Base-by-base conservation (phyloP, 306 rosid genomes). In the Casuarina cunninghamiana region DNA sequence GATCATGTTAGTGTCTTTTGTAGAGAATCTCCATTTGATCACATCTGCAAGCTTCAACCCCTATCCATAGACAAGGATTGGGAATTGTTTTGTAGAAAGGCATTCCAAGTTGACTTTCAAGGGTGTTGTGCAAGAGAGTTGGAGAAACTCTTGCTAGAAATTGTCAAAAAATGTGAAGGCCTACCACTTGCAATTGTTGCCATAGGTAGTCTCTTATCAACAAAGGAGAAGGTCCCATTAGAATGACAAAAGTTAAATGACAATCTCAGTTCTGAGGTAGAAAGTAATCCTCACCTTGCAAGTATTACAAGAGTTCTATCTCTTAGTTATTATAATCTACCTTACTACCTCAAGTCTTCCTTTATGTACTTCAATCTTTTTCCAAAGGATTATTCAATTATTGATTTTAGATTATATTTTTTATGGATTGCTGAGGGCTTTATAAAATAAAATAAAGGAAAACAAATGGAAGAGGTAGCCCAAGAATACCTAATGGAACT, bases 281-380 rank as follows among this genome's bases (percentile, higher is more conserved):
- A 26, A 16, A 49, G 55, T n/a, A 62, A 79, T 42, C 48, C 80
- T 6, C 68, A 67, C 46, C 73, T 77, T 3, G 53, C 41, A 53
- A 32, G 54, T 49, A 11, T 49, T 10, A 38, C 35, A 1, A 68
- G 49, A 1, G 61, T 73, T 8, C 38, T 77, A 3, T 42, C 12
- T 6, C 66, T 66, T 3, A 76, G 74, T 67, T 76, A 66, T 21
- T 39, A 51, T 16, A 80, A 70, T 70, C 84, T 75, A 38, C 49
- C 68, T 51, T 75, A 6, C 35, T 72, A 71, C 12, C 77, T 81
- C 6, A 81, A 76, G 50, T 5, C 13, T 2, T 76, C 77, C 53
- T 62, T 71, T 62, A 53, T 76, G 45, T 81, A 71, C 68, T 71
- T 81, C 41, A 17, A 80, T 21, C 45, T 76, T 54, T 81, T 81